phyloP scores from a whole-genome alignment of 148 eudicot genomes.

The Vaccinium vitisidaea region DNA sequence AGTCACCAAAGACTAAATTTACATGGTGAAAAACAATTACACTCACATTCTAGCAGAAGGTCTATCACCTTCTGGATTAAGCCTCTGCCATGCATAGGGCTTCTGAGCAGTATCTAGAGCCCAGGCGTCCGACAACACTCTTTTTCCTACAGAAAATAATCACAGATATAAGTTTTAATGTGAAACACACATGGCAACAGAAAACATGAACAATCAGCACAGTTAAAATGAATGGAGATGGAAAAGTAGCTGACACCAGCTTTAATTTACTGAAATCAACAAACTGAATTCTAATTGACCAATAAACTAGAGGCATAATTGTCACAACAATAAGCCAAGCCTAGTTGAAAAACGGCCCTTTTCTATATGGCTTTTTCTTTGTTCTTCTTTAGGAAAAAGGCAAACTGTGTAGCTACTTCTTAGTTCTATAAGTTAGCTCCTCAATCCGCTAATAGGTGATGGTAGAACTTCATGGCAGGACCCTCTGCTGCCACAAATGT shows the following conservation, averaged over 20 bases:
- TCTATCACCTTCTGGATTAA: conserved; percentile 92
- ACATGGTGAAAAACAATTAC: conserved; percentile 11
- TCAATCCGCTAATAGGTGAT: background rate
- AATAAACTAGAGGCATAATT: background rate
- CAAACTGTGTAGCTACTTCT: background rate
- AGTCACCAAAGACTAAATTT: conserved; percentile 11
- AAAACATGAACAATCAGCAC: background rate
- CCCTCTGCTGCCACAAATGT: background rate
- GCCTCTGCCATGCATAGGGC: conserved; percentile 89
- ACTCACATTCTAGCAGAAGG: conserved; percentile 99
- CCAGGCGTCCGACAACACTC: conserved; percentile 93
- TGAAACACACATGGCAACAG: background rate
- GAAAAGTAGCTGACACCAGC: conserved; percentile 4
- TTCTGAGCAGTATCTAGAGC: conserved; percentile 96
- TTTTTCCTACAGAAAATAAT: conserved; percentile 59
- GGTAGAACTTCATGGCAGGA: background rate
- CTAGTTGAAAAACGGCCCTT: background rate
- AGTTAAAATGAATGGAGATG: background rate
- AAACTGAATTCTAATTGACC: background rate
- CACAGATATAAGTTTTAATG: background rate
- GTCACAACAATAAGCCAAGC: background rate
- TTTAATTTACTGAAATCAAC: background rate
- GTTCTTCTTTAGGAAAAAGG: background rate
- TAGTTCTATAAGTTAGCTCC: background rate
- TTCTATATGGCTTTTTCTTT: background rate